These are phyloP conservation scores for Dictyostelium intermedium DNA, from an alignment of 78 protist genomes.

Conservation along the genomic window DNA sequence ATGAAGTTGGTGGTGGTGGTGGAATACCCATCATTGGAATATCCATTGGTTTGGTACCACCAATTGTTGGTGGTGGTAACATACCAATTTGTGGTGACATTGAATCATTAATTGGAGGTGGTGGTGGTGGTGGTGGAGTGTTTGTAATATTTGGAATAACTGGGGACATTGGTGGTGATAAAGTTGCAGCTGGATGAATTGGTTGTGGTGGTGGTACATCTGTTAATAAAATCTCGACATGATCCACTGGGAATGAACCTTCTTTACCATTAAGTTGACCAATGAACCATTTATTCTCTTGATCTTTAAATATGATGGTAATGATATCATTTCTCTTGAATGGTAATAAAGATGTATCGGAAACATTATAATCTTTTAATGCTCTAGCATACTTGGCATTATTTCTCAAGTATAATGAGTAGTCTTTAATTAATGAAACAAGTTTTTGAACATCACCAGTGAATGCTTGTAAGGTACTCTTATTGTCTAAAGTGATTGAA, in stretches of 20 bases:
- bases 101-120: background rate
- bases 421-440: constrained; percentile 15
- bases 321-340: constrained; percentile 56
- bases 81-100: background rate
- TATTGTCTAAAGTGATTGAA: background rate
- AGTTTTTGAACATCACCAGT: background rate
- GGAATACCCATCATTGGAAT: constrained; percentile 17
- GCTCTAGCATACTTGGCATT: constrained; percentile 73
- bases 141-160: background rate
- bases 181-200: background rate
- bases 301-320: constrained; percentile 47
- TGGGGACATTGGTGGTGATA: constrained; percentile 19
- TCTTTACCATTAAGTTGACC: constrained; percentile 56
- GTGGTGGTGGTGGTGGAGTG: constrained; percentile 28
- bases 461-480: background rate
- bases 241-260: constrained; percentile 82
- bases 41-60: background rate
- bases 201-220: constrained; percentile 29
- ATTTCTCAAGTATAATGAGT: background rate
- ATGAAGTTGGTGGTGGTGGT: constrained; percentile 46
- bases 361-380: constrained; percentile 49
- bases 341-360: constrained; percentile 23
- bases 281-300: constrained; percentile 73
- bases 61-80: background rate
- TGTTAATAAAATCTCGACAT: constrained; percentile 53